A percentile compares a stretch with the other conserved stretches of the same genome.
These are phyloP conservation scores for Canavalia ensiformis DNA, from an alignment of 306 rosid genomes.

Conservation along the genomic window DNA sequence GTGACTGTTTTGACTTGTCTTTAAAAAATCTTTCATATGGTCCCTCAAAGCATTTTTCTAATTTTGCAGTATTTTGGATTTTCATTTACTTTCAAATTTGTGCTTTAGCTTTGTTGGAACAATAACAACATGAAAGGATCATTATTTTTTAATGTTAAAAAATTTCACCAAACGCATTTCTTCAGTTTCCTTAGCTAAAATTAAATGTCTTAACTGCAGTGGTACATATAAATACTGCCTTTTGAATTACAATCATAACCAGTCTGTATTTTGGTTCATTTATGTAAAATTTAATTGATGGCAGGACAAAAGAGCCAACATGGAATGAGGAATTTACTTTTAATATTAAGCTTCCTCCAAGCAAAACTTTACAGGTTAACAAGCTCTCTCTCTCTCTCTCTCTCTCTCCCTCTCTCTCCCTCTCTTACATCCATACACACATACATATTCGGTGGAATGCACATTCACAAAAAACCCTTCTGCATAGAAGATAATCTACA, in stretches of 20 bases:
- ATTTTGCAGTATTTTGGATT: neutral
- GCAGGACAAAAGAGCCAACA: slow-evolving; percentile 83
- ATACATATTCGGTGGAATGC: neutral
- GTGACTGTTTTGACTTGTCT: slow-evolving; percentile 13
- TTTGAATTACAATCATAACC: slow-evolving; percentile 24
- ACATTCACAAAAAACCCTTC: slow-evolving; percentile 32
- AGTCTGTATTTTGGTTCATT: slow-evolving; percentile 18
- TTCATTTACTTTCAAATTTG: slow-evolving; percentile 37
- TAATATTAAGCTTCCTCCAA: slow-evolving; percentile 72
- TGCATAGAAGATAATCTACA: slow-evolving; percentile 16
- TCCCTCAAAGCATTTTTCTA: slow-evolving; percentile 12
- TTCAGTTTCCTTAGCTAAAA: slow-evolving; percentile 18
- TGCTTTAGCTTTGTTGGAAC: slow-evolving; percentile 29
- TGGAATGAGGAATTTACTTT: slow-evolving; percentile 92
- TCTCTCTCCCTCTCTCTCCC: slow-evolving; percentile 22
- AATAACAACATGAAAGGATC: slow-evolving; percentile 7
- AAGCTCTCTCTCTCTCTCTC: slow-evolving; percentile 43
- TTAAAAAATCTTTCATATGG: slow-evolving; percentile 16
- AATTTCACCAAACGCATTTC: slow-evolving; percentile 7
- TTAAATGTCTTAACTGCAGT: slow-evolving; percentile 38
- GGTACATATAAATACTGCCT: slow-evolving; percentile 28
- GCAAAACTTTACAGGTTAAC: slow-evolving; percentile 77
- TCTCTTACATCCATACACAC: neutral
- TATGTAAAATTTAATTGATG: slow-evolving; percentile 46
- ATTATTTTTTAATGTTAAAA: slow-evolving; percentile 14